Percentiles rank a stretch among this genome's conserved stretches.
Evolutionary conservation across 208 protist genomes (phyloP).

Genomic region (Willaertia magna): DNA sequence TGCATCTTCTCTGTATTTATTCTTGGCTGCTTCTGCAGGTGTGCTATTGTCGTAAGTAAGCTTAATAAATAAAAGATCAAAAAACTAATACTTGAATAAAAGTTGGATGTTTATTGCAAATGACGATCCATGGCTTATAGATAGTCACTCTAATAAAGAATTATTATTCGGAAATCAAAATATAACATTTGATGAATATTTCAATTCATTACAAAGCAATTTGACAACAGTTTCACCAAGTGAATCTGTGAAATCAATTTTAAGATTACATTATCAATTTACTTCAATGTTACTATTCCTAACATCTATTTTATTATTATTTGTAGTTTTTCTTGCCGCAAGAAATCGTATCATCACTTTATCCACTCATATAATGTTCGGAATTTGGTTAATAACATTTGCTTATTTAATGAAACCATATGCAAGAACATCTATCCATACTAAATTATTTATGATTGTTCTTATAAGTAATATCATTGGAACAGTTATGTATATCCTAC

Average conservation of each 20-base stretch:
- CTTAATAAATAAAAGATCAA: too few species aligned
- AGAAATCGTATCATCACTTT: background rate
- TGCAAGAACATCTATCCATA: background rate
- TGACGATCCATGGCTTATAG: background rate
- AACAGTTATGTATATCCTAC: background rate
- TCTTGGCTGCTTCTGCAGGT: background rate
- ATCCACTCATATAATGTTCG: background rate
- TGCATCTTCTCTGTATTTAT: background rate
- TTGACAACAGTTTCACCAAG: too few species aligned
- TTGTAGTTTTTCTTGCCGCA: background rate
- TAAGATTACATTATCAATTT: background rate
- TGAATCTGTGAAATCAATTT: background rate
- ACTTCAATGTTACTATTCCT: background rate
- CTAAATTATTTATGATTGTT: background rate
- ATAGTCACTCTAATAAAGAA: background rate
- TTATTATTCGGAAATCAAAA: background rate
- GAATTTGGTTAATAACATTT: background rate
- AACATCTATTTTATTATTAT: background rate
- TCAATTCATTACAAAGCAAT: background rate
- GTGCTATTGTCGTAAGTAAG: too few species aligned
- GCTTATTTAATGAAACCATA: background rate
- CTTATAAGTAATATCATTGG: background rate
- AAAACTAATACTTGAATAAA: too few species aligned
- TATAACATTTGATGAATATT: background rate
- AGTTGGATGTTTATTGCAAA: background rate